Evolutionary conservation across 2,329 filamentous ascomycete species (phyloP).

Genomic region (Neofusicoccum cordaticola): DNA sequence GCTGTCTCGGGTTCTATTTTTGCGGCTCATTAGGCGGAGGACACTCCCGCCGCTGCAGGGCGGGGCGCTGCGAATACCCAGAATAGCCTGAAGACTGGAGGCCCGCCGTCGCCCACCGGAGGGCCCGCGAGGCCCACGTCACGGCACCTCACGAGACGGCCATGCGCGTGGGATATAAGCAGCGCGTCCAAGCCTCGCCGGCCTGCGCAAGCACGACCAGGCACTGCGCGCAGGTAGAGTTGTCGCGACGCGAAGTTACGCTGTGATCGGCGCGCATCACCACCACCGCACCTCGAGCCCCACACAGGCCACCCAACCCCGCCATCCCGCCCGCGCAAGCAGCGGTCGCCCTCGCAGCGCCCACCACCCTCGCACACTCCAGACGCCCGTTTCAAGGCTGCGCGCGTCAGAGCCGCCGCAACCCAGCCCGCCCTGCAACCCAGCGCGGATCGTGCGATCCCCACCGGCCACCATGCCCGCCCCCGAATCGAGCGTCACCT

Average conservation of each 20-base stretch:
- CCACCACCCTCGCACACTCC: neutral
- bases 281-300: neutral
- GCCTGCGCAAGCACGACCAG: neutral
- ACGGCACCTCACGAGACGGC: slow-evolving; percentile 6
- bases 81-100: slow-evolving; percentile 6
- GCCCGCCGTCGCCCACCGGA: slow-evolving; percentile 5
- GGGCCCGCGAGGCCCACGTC: neutral
- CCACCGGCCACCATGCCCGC: neutral
- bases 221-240: neutral
- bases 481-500: slow-evolving; percentile 32
- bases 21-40: slow-evolving; percentile 6
- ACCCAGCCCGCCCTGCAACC: neutral
- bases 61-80: slow-evolving; percentile 9
- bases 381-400: slow-evolving; percentile 1
- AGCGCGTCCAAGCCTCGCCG: neutral
- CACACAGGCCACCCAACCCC: slow-evolving; percentile 4
- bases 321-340: slow-evolving; percentile 4
- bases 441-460: neutral
- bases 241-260: slow-evolving; percentile 13
- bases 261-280: slow-evolving; percentile 12
- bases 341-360: slow-evolving; percentile 1
- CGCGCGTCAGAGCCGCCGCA: neutral
- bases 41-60: slow-evolving; percentile 4
- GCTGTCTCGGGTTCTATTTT: slow-evolving; percentile 12
- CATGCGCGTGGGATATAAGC: neutral